Evolutionary conservation across 2,329 filamentous ascomycete genomes (phyloP), one percentile per base, ranked within the genome.

Genomic region (Fusarium pseudoanthophilum): DNA sequence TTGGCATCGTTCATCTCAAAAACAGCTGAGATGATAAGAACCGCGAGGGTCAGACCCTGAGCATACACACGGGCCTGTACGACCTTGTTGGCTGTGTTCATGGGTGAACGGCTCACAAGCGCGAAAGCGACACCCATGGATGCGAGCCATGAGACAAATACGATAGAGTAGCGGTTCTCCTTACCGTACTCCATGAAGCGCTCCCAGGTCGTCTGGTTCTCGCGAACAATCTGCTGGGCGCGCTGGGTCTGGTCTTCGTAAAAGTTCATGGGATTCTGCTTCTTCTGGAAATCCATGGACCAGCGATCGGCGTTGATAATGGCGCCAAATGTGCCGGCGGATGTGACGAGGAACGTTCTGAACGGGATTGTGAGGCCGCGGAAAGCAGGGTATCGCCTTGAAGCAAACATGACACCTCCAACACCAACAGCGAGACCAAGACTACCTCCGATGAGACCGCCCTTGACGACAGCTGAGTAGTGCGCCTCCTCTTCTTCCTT

Each of bases 31-130:
- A 93, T 90, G 79, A 97, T 89, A 64, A 98, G 86, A 58, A 97
- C 94, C 72, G 92, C 93, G 52, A 98, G 86, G 10, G 95, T 97
- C 77, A 97, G 85, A 11, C 93, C 94, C 85, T 98, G 95, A 7
- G 95, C 95, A 83, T 97, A 97, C 74, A 98, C 92, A 89, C 95
- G 92, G 30, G 95, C 95, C 87, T 98, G 95, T 21, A 98, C 95
- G 28, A 98, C 85, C 87, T 97, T 97, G 87, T 98, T 95, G 69
- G 89, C 85, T 5, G 90, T 91, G 56, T 88, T 90, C 52, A 97
- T 87, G 74, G 89, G 91, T 81, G 94, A 94, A 72, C 94, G 90
- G 79, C 92, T 90, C 72, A 98, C 94, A 36, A 97, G 81, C 62
- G 87, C 90, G 75, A 96, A 89, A 9, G 93, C 92, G 46, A 92